Conservation (phyloP, 768 basidiomycete species). For the Russula sp. region DNA sequence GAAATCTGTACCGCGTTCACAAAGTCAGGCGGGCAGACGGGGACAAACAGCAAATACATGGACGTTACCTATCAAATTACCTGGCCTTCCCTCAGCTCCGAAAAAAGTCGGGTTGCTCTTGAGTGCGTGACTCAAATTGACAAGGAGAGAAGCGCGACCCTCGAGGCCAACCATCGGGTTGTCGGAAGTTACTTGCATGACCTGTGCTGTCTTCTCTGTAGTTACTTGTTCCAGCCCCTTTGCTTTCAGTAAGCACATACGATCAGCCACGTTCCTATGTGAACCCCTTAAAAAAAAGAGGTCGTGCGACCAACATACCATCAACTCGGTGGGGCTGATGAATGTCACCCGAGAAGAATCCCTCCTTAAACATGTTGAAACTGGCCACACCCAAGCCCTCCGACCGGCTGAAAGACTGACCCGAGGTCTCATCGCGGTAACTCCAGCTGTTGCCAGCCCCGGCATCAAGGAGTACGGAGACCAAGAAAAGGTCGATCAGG, state of each 20-base stretch:
- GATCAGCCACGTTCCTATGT: constrained; percentile 4
- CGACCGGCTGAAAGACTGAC: constrained; percentile 51
- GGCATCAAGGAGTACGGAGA: constrained; percentile 90
- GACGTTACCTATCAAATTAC: constrained; percentile 65
- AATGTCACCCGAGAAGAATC: constrained; percentile 67
- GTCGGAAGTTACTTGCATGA: constrained; percentile 68
- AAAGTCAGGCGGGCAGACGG: constrained; percentile 1
- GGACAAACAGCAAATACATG: background rate
- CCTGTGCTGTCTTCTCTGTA: constrained; percentile 46
- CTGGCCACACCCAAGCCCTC: constrained; percentile 88
- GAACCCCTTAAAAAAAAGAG: background rate
- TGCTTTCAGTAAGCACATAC: constrained; percentile 38
- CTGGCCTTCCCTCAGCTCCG: constrained; percentile 66
- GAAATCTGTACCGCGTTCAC: constrained; percentile 43
- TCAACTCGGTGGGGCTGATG: constrained; percentile 68
- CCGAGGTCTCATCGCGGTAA: constrained; percentile 56
- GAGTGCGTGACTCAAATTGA: constrained; percentile 67
- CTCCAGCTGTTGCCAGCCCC: constrained; percentile 83
- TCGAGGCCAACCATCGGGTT: constrained; percentile 92
- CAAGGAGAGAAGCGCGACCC: constrained; percentile 73
- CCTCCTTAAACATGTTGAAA: constrained; percentile 78
- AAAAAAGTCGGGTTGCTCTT: constrained; percentile 59
- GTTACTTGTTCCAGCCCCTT: constrained; percentile 62
- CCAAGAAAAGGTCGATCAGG: constrained; percentile 81
- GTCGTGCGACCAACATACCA: constrained; percentile 42